These are phyloP conservation scores for Silene vulgaris DNA, from an alignment of 179 eudicot genomes.

Conservation along the genomic window DNA sequence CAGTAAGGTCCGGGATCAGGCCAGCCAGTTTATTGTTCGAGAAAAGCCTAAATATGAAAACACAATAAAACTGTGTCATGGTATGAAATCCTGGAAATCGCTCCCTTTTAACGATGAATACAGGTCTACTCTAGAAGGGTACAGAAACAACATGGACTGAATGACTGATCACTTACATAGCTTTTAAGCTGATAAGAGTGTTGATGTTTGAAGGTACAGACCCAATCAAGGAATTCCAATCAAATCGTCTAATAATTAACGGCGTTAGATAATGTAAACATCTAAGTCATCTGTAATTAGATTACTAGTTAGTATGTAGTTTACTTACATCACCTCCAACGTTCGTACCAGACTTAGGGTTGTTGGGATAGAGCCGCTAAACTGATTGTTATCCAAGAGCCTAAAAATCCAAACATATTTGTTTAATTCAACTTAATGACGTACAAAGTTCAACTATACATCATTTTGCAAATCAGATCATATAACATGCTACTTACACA, in stretches of 20 bases:
- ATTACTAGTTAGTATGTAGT: neutral
- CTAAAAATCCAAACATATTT: slow-evolving; percentile 26
- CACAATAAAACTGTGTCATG: too few species aligned
- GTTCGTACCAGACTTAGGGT: slow-evolving; percentile 46
- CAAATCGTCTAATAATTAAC: slow-evolving; percentile 49
- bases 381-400: slow-evolving; percentile 62
- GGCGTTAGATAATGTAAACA: slow-evolving; percentile 10
- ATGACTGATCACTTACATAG: slow-evolving; percentile 59
- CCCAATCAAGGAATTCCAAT: slow-evolving; percentile 54
- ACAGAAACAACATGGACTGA: too few species aligned
- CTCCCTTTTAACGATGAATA: too few species aligned
- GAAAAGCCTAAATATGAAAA: slow-evolving; percentile 39
- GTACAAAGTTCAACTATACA: neutral
- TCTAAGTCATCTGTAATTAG: neutral
- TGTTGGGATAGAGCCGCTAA: slow-evolving; percentile 56
- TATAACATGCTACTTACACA: slow-evolving; percentile 40
- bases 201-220: slow-evolving; percentile 43
- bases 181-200: slow-evolving; percentile 44
- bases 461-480: neutral
- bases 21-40: slow-evolving; percentile 62
- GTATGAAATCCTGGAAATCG: too few species aligned
- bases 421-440: neutral
- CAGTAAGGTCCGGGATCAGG: slow-evolving; percentile 57
- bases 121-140: too few species aligned
- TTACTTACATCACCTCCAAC: slow-evolving; percentile 66